Conservation (phyloP, 2,329 filamentous ascomycete species). For the Hysterium pulicare region DNA sequence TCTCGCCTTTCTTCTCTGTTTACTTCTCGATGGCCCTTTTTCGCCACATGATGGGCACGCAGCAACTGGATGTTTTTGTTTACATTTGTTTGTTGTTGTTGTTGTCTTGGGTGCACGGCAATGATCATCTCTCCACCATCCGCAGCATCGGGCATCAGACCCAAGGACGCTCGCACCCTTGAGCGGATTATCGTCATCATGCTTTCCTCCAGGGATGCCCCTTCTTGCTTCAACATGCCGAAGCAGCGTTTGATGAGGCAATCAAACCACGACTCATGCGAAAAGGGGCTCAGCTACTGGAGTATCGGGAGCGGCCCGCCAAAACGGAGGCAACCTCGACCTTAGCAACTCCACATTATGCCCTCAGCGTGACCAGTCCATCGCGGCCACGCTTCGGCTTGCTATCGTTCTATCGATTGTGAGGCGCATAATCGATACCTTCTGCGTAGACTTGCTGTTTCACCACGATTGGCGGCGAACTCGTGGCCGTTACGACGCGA, state of each 20-base stretch:
- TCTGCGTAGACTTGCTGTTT: too few relatives aligned
- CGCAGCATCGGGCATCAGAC: neutral
- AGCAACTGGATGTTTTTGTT: neutral
- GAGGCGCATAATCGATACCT: too few relatives aligned
- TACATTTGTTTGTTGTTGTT: neutral
- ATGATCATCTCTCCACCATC: neutral
- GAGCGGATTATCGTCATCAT: conserved; percentile 2
- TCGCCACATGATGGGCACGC: neutral
- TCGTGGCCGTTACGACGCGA: too few relatives aligned
- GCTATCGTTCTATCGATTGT: too few relatives aligned
- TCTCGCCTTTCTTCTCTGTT: neutral
- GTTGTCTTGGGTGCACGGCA: neutral
- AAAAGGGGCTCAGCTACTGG: conserved; percentile 12
- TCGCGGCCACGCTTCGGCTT: too few relatives aligned
- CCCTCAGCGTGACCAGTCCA: too few relatives aligned
- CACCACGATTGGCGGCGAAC: too few relatives aligned
- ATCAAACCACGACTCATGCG: conserved; percentile 18
- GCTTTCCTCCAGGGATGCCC: conserved; percentile 7
- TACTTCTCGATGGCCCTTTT: neutral
- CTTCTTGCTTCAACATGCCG: conserved; percentile 2
- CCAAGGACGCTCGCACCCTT: neutral
- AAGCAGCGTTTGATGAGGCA: conserved; percentile 12
- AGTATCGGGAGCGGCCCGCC: conserved; percentile 17
- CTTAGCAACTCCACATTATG: too few relatives aligned
- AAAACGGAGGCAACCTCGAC: too few relatives aligned